Base-by-base conservation (phyloP, 352 stramenopile genomes). In the Phytopythium helicoides region DNA sequence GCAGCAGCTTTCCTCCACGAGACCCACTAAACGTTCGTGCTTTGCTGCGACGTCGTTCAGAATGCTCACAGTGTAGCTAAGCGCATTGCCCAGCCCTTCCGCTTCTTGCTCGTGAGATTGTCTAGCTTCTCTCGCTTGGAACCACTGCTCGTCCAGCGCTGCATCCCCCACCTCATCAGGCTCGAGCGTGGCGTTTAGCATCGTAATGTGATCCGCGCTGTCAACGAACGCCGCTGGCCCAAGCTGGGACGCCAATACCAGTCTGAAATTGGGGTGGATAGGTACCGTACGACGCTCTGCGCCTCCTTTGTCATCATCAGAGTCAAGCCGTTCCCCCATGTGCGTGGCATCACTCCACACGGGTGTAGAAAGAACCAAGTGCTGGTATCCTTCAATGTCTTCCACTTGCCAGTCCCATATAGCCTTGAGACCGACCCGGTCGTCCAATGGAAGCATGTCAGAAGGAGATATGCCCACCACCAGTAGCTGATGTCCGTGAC, bases 381-480 rank as follows among this genome's bases (percentile, higher is more conserved):
- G 60, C 2, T 67, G 49, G 4, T 16, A 4, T 0, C 59, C 65
- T 23, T 66, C 57, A 1, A 73, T 26, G 0, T 53, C n/a, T 6
- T 22, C 38, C 12, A 62, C 61, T 41, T 56, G 45, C 70, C 74
- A 84, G 15, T 62, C 42, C 8, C 85, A 81, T 9, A 52, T 22
- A 1, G 46, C 46, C 33, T 34, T 52, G 3, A 73, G 40, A 16
- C 39, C 12, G 49, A 51, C 44, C 33, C 81, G 11, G 18, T 52
- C 48, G 11, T 38, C 21, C 35, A 44, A 25, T 18, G 19, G 47
- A 26, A 79, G 64, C 0, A 54, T 36, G 37, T 89, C 69, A 0
- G 70, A 39, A 3, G 76, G 76, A 8, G 81, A 63, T 0, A 87
- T 66, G 14, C 87, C 79, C 0, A 89, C 52, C 6, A 89, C 73